Base-by-base conservation (phyloP, 1,139 yeast genomes). In the Kurtzmaniella natalensis region DNA sequence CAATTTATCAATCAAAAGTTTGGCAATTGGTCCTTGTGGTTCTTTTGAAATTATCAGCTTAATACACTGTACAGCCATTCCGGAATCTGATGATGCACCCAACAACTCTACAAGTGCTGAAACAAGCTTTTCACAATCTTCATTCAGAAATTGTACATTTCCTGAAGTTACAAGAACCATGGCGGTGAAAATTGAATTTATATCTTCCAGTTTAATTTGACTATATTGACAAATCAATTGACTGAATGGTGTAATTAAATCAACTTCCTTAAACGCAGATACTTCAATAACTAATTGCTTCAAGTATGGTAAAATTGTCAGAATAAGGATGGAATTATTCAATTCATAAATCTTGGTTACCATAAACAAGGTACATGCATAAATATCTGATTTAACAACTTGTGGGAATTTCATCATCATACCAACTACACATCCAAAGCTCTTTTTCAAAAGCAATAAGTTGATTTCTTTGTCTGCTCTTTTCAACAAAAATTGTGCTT, bases 371-470 rank as follows among this genome's bases (percentile, higher is more conserved):
- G 84, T 49, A 46, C 94, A 81, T 0, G 92, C 72, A 50, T 77
- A 76, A 28, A 88, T 60, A 50, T 88, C 96, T 13, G 66, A 57
- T 45, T 76, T 76, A 33, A 85, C 84, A 18, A 82, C 68, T 14
- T 67, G 74, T 1, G 94, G 89, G 45, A 88, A 78, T 23, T 61
- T 62, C 9, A 68, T 65, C 20, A 80, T 70, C 80, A 85, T 81
- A 7, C 64, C 72, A 10, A 78, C 76, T 24, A 86, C 64, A 5
- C 70, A 64, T n/a, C 63, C 64, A 38, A 85, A 66, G 1, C 78
- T 65, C 27, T 69, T 70, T 43, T 72, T 76, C 41, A 78, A 50
- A n/a, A 78, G 50, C 8, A 58, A 42, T 22, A 73, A 47, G 38
- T 58, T 59, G 4, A 62, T 48, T 3, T 59, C 62, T 32, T 57